phyloP scores from a whole-genome alignment of 108 stramenopile species.

The Nitzschia sp. region DNA sequence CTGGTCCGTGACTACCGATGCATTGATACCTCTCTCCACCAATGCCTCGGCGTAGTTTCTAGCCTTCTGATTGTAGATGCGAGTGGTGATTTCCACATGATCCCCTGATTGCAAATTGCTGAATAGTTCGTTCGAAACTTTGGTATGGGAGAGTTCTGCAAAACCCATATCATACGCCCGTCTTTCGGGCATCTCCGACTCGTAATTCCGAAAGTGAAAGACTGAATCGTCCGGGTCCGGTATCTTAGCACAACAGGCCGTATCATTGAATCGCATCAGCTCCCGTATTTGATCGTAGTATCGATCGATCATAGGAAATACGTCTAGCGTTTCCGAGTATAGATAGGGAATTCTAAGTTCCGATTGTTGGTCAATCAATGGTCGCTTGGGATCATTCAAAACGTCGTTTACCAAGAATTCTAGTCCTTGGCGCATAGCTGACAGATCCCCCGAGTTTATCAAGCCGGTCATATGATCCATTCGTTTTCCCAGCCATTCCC shows the following conservation, averaged over 20 bases:
- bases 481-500: neutral
- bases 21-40: conserved; percentile 35
- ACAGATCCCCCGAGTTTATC: neutral
- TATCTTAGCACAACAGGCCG: conserved; percentile 17
- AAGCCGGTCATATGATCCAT: conserved; percentile 15
- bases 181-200: conserved; percentile 47
- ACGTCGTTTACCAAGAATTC: neutral
- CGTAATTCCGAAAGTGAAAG: conserved; percentile 61
- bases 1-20: conserved; percentile 37
- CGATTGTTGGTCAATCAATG: neutral
- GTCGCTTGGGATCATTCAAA: conserved; percentile 9
- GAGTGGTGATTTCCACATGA: conserved; percentile 23
- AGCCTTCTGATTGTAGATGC: conserved; percentile 16
- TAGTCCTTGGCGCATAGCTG: conserved; percentile 2
- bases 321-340: conserved; percentile 10
- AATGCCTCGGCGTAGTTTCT: conserved; percentile 36
- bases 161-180: conserved; percentile 42
- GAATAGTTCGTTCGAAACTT: conserved; percentile 37
- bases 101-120: conserved; percentile 40
- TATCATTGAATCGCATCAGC: conserved; percentile 20
- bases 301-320: conserved; percentile 16
- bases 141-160: conserved; percentile 51
- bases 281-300: conserved; percentile 23
- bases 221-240: conserved; percentile 28
- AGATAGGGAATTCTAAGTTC: conserved; percentile 5